These are phyloP conservation scores for Melampsora larici-populina DNA, from an alignment of 1,284 basidiomycete species.

Conservation along the genomic window DNA sequence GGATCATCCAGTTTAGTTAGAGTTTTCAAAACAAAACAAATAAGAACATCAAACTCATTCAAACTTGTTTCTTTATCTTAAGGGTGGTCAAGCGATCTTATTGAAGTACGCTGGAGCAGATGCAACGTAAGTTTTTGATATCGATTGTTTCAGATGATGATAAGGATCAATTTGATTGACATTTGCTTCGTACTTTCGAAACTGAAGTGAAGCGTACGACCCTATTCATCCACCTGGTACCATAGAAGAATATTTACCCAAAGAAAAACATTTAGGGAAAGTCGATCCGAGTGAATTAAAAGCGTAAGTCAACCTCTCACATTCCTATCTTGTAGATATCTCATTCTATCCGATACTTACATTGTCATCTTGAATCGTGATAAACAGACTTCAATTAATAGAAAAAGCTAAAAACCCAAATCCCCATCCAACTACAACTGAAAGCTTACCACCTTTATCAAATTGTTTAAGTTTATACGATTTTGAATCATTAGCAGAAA, in stretches of 20 bases:
- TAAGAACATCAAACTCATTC: not conserved
- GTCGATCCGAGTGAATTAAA: constrained; percentile 66
- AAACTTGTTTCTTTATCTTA: not conserved
- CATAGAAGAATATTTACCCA: constrained; percentile 74
- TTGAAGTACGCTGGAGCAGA: constrained; percentile 39
- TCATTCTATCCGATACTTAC: not conserved
- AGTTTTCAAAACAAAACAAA: not conserved
- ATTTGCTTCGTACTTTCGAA: not conserved
- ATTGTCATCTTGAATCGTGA: too few species aligned
- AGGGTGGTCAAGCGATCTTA: constrained; percentile 39
- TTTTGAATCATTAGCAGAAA: constrained; percentile 77
- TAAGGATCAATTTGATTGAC: not conserved
- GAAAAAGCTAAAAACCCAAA: not conserved
- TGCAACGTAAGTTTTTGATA: constrained; percentile 25
- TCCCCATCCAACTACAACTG: not conserved
- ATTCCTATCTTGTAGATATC: not conserved
- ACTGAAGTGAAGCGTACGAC: constrained; percentile 29
- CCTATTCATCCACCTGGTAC: constrained; percentile 84
- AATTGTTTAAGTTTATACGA: constrained; percentile 63
- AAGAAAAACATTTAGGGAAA: constrained; percentile 70
- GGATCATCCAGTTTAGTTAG: constrained; percentile 26
- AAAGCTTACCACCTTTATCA: constrained; percentile 43
- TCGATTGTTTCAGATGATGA: not conserved
- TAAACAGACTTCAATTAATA: too few species aligned
- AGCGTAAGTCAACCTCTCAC: constrained; percentile 53